Base-by-base conservation (phyloP, 257 asterid genomes). In the Orobanche coerulescens region DNA sequence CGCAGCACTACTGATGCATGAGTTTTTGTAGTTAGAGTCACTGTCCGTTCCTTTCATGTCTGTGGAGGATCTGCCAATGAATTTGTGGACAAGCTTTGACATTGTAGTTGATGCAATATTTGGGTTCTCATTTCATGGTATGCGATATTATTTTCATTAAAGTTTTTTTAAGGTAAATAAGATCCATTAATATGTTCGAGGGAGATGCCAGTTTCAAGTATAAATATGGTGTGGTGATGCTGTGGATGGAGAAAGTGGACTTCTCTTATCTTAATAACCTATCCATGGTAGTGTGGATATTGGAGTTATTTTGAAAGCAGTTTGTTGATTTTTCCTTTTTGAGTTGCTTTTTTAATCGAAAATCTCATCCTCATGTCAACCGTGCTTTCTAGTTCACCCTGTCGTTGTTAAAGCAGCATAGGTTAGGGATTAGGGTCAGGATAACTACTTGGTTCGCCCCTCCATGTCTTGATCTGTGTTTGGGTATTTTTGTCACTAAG, bases 41-140 rank as follows among this genome's bases (percentile, higher is more conserved):
- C 73, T 92, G 61, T 80, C 94, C 42, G 44, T 86, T 70, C 94
- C 96, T 78, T 84, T 92, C 85, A 71, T 92, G 62, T 75, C 94
- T 16, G 81, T 74, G 69, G 96, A 92, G 74, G 92, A 84, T 61
- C 80, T 92, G 23, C 86, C 93, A 2, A 68, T 16, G 79, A 89
- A 92, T 76, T 70, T 92, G 18, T 82, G 90, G 2, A 75, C 80
- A 62, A 83, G 75, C 75, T 92, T 84, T 55, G 94, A 88, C 73
- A 66, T 88, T 64, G 48, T 88, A 46, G 81, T 92, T 61, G 96
- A 92, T 86, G 95, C 96, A 40, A 78, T 92, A 66, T 88, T 88
- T 58, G 98, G 96, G 62, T 88, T 92, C 82, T 92, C 96, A 40
- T 89, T 89, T 79, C 96, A 47, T 20, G 54, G 54, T 47, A 47